phyloP scores from a whole-genome alignment of 371 early-diverging fungal species.

The Mucor piriformis region DNA sequence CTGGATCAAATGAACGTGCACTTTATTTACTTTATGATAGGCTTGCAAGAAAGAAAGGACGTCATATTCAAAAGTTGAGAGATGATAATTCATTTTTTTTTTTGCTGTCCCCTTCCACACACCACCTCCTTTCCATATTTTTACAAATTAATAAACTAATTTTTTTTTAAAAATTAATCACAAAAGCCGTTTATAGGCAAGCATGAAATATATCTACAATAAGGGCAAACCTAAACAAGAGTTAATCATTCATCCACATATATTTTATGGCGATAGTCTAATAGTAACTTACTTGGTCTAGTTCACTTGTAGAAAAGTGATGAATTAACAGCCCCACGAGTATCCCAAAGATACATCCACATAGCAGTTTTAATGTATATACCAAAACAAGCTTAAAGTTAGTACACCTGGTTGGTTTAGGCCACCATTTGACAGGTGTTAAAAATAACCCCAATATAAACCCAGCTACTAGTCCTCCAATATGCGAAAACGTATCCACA shows the following conservation, averaged over 20 bases:
- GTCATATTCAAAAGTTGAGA: too few relatives aligned
- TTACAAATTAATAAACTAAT: neutral
- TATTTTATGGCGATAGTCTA: neutral
- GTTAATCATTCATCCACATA: neutral
- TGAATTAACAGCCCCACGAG: slow-evolving; percentile 9
- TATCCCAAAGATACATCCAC: slow-evolving; percentile 4
- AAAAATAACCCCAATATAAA: slow-evolving; percentile 16
- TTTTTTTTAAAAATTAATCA: slow-evolving; percentile 6
- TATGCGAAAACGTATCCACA: slow-evolving; percentile 34
- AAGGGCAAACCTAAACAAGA: slow-evolving; percentile 3
- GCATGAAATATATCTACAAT: slow-evolving; percentile 16
- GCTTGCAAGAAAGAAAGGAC: too few relatives aligned
- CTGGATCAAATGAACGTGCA: too few relatives aligned
- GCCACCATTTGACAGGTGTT: neutral
- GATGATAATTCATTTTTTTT: neutral
- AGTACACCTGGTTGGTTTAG: neutral
- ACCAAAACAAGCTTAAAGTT: neutral
- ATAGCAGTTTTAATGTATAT: neutral
- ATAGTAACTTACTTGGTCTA: slow-evolving; percentile 7
- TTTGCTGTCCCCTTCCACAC: neutral
- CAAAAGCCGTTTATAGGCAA: slow-evolving; percentile 19
- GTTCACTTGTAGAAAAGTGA: slow-evolving; percentile 9
- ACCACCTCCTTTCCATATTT: neutral
- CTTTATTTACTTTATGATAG: too few relatives aligned
- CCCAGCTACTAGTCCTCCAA: slow-evolving; percentile 46